Percentiles rank a stretch among this genome's conserved stretches.
Evolutionary conservation across 805 yeast genomes (phyloP).

Genomic region (Ogataea methanolica): DNA sequence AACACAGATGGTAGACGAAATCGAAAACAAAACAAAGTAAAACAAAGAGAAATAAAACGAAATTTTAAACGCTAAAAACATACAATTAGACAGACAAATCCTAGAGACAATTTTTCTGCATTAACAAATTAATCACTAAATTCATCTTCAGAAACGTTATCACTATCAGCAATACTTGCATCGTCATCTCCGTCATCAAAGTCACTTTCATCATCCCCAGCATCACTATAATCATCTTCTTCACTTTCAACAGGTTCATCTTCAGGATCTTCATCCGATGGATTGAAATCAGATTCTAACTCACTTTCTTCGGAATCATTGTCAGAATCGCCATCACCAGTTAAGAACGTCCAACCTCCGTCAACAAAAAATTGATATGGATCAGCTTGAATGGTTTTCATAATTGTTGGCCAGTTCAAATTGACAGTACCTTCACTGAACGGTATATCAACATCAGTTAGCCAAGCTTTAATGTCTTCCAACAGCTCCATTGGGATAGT

Average conservation of each 20-base stretch:
- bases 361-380: constrained; percentile 91
- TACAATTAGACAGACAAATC: not conserved
- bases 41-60: not conserved
- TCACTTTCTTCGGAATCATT: constrained; percentile 66
- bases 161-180: constrained; percentile 24
- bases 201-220: constrained; percentile 19
- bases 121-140: constrained; percentile 23
- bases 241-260: constrained; percentile 43
- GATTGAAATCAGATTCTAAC: constrained; percentile 60
- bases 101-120: not conserved
- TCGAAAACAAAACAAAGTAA: not conserved
- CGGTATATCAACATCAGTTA: constrained; percentile 96
- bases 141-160: constrained; percentile 26
- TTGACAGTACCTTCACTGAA: constrained; percentile 92
- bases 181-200: constrained; percentile 23
- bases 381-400: constrained; percentile 89
- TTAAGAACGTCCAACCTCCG: constrained; percentile 96
- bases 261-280: constrained; percentile 55
- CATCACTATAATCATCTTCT: constrained; percentile 24
- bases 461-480: constrained; percentile 93
- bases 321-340: constrained; percentile 80
- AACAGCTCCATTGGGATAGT: constrained; percentile 90
- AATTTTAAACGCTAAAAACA: constrained; percentile 1
- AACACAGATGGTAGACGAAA: not conserved
- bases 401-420: constrained; percentile 91